A percentile compares a stretch with the other conserved stretches of the same genome.
Evolutionary conservation across 2,329 filamentous ascomycete genomes (phyloP).

Genomic region (Colletotrichum echinochloae): DNA sequence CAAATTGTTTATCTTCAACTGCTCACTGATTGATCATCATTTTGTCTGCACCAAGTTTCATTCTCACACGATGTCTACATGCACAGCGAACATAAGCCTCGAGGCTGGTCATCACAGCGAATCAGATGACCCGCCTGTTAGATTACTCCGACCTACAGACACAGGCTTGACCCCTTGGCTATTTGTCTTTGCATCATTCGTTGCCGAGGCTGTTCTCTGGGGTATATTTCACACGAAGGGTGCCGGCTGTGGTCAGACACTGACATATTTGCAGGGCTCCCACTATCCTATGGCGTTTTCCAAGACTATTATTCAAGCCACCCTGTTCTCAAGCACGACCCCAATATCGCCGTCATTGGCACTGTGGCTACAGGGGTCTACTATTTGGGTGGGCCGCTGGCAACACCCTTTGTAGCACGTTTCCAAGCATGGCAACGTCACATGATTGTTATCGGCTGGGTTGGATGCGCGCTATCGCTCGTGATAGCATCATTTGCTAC

Average conservation of each 20-base stretch:
- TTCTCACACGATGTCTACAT: not conserved
- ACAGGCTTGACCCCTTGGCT: not conserved
- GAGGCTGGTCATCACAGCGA: not conserved
- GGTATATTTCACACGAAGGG: not conserved
- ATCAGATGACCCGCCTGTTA: not conserved
- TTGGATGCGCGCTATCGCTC: slow-evolving; percentile 6
- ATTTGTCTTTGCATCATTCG: slow-evolving; percentile 2
- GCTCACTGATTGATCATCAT: not conserved
- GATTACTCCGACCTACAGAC: not conserved
- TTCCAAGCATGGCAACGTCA: slow-evolving; percentile 40
- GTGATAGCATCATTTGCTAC: slow-evolving; percentile 42
- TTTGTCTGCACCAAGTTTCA: not conserved
- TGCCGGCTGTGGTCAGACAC: fast-evolving
- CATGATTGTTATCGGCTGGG: slow-evolving; percentile 26
- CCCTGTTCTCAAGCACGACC: slow-evolving; percentile 42
- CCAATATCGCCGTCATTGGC: slow-evolving; percentile 45
- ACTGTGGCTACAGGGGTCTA: slow-evolving; percentile 44
- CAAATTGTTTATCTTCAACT: not conserved
- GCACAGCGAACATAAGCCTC: not conserved
- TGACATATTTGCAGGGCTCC: slow-evolving; percentile 42
- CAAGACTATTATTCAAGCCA: slow-evolving; percentile 47
- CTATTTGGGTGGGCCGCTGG: slow-evolving; percentile 45
- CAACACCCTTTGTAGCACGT: slow-evolving; percentile 42
- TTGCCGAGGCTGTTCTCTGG: slow-evolving; percentile 18
- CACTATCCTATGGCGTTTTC: slow-evolving; percentile 47